Evolutionary conservation across 169 alveolate species (phyloP), one percentile per base, ranked within the genome.

Genomic region (Eimeria nieschulzi): DNA sequence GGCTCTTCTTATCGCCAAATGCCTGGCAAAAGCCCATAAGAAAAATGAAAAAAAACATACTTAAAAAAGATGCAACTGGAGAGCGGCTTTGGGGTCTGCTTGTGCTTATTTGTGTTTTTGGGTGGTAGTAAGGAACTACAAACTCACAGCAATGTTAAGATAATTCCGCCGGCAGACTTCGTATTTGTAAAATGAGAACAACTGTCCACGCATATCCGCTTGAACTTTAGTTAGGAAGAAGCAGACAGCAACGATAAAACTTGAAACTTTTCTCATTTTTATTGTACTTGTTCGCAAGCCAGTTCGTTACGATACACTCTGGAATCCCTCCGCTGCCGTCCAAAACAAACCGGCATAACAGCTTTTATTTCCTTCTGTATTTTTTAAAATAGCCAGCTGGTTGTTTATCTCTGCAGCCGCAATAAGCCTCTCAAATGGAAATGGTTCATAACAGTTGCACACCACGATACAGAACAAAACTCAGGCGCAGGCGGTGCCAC

Each of bases 1-100:
- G 83, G 64, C 83, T 75, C 51, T 75, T 75, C 26, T 33, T 75
- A n/a, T 75, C 83, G 23, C 83, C 83, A 51, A 63, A 12, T 9
- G 83, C 83, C 83, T 75, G 64, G 12, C 39, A 75, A 46, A 39
- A 19, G 15, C n/a, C 68, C 68, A 59, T n/a, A 2, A 0, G 9
- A 19, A 23, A 66, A 66, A 13, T 33, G 46, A 8, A 2, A 21
- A 13, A 21, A 66, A 66, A 19, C 13, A 66, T 39, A 15, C 46
- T 15, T 59, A 1, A 12, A 1, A 59, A 0, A 59, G n/a, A 19
- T 59, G n/a, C 15, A 19, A 59, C n/a, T 59, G 68, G 68, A 59
- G 23, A 5, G 68, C 3, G 46, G 46, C 46, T 33, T 33, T 33
- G 46, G 46, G 46, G 46, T 33, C 46, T 33, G 46, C 46, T 33